These are phyloP conservation scores for Mucor lusitanicus DNA, from an alignment of 371 early-diverging fungal genomes.

Conservation along the genomic window DNA sequence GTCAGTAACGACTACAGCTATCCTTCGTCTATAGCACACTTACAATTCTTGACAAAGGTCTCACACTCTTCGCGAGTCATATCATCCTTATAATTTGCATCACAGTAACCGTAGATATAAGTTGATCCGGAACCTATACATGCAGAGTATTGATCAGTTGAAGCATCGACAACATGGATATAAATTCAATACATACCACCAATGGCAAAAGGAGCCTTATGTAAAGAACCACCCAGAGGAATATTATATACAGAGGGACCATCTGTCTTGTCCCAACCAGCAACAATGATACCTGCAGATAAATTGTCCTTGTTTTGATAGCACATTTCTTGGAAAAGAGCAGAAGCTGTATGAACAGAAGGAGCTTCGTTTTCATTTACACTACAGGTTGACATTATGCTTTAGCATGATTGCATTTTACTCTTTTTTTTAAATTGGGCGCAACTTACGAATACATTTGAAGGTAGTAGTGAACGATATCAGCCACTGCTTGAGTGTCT, in stretches of 20 bases:
- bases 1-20: not conserved
- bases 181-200: conserved; percentile 64
- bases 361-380: conserved; percentile 87
- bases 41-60: conserved; percentile 94
- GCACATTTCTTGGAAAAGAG: conserved; percentile 92
- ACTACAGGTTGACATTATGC: conserved; percentile 31
- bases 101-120: conserved; percentile 99
- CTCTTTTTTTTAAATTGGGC: not conserved
- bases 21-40: conserved; percentile 22
- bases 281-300: conserved; percentile 98
- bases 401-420: not conserved
- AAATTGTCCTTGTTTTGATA: conserved; percentile 94
- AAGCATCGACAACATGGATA: not conserved
- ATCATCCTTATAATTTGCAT: conserved; percentile 79
- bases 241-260: conserved; percentile 95
- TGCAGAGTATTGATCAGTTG: not conserved
- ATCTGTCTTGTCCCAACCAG: conserved; percentile 95
- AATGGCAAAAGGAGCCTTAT: conserved; percentile 93
- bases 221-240: conserved; percentile 95
- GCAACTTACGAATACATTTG: conserved; percentile 83
- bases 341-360: conserved; percentile 90
- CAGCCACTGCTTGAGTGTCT: conserved; percentile 98
- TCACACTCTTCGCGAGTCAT: conserved; percentile 94
- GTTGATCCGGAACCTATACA: conserved; percentile 90
- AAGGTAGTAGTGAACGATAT: conserved; percentile 92